A percentile compares a stretch with the other conserved stretches of the same genome.
phyloP scores from a whole-genome alignment of 2,329 filamentous ascomycete genomes.

The Penicillium nordicum region DNA sequence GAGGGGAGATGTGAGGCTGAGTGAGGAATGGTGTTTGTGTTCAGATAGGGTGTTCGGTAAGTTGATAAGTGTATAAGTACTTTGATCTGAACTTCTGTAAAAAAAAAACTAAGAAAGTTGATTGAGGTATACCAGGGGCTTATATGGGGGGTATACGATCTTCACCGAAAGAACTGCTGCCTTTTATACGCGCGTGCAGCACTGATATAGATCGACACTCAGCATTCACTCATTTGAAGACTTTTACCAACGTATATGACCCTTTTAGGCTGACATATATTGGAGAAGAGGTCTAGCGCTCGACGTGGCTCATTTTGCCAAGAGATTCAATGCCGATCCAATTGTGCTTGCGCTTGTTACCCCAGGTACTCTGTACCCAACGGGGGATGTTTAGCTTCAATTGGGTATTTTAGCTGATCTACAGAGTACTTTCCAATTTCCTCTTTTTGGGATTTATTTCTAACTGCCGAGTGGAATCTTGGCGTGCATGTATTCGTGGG shows the following conservation, averaged over 20 bases:
- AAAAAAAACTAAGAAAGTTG: neutral
- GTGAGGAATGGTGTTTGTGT: neutral
- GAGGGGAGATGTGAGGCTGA: neutral
- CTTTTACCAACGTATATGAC: neutral
- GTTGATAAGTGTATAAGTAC: neutral
- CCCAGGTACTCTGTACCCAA: neutral
- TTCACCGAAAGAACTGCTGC: neutral
- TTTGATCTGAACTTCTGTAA: neutral
- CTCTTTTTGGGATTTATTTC: neutral
- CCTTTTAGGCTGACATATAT: neutral
- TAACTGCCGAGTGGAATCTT: neutral
- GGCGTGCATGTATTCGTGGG: neutral
- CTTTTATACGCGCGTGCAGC: neutral
- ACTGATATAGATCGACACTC: neutral
- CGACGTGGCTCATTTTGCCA: slow-evolving; percentile 3
- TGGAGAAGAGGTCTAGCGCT: neutral
- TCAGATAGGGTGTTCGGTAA: neutral
- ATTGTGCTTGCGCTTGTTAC: neutral
- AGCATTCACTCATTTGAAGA: neutral
- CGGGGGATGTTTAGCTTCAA: neutral
- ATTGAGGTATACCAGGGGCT: neutral
- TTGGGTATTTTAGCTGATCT: neutral
- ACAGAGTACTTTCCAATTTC: neutral
- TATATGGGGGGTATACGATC: neutral
- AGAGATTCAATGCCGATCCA: neutral